Evolutionary conservation across 1,139 yeast species (phyloP).

Genomic region (Zygosaccharomyces pseudobailii): DNA sequence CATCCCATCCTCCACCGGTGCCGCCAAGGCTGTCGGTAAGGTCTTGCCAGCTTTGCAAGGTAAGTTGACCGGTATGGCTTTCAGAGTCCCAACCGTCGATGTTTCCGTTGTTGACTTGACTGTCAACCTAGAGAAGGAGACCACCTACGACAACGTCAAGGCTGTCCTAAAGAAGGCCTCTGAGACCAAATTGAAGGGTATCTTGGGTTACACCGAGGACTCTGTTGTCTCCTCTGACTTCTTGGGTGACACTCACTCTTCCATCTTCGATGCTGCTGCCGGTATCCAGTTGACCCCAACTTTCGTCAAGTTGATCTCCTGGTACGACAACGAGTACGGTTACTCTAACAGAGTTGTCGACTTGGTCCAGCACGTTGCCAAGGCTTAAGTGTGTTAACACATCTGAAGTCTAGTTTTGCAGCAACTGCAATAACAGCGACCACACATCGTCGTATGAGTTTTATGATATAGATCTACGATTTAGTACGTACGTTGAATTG

Average conservation of each 20-base stretch:
- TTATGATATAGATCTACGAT: conserved; percentile 5
- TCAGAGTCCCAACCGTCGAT: conserved; percentile 87
- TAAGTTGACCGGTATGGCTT: conserved; percentile 83
- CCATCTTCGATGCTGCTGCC: conserved; percentile 79
- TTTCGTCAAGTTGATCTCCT: conserved; percentile 76
- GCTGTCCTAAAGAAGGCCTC: conserved; percentile 66
- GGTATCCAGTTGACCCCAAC: conserved; percentile 83
- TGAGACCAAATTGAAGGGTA: conserved; percentile 67
- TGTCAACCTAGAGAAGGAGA: conserved; percentile 60
- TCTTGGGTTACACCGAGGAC: conserved; percentile 79
- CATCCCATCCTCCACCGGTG: conserved; percentile 88
- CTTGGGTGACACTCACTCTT: conserved; percentile 70
- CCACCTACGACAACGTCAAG: conserved; percentile 75
- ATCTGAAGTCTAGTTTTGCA: background rate
- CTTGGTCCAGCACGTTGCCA: conserved; percentile 74
- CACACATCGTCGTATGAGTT: conserved; percentile 3
- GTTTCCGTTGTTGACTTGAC: conserved; percentile 78
- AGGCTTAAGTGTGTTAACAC: conserved; percentile 19
- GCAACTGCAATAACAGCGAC: background rate
- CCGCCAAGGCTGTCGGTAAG: conserved; percentile 90
- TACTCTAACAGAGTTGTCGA: conserved; percentile 90
- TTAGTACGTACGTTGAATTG: background rate
- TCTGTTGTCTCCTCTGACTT: conserved; percentile 83
- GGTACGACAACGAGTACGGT: conserved; percentile 91
- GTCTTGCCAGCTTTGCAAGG: conserved; percentile 83